Base-by-base conservation (phyloP, 176 grass and related monocot genomes). In the Panicum miliaceum region DNA sequence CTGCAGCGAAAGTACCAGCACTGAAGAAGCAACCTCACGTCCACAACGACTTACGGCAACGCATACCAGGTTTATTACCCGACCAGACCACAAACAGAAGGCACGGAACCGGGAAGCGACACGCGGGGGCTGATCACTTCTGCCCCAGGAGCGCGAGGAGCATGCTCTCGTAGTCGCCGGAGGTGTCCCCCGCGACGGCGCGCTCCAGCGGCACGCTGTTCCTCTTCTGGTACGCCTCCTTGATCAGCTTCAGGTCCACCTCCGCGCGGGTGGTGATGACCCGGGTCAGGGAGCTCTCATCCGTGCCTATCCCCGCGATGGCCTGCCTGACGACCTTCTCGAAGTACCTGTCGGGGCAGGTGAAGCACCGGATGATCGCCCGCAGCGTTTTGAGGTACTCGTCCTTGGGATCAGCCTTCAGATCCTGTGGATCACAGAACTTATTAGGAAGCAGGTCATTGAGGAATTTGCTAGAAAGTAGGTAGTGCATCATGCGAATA, bases 341-440 rank as follows among this genome's bases (percentile, higher is more conserved):
- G 6, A 95, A 78, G 73, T 95, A 95, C 75, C 88, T 93, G 8
- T 95, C 87, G 0, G 96, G 93, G 43, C 87, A 92, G 36, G 43
- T 77, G 80, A 98, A 88, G 86, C 89, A 95, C 32, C 96, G 85
- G 58, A 95, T 73, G 16, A 95, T 81, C 3, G 91, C 85, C 37
- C 96, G 80, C 8, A 95, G 77, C 2, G 80, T 94, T 2, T 88
- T 84, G 8, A 98, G 89, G 77, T 90, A 98, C 67, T 98, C 96
- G 41, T 98, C 93, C 26, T 98, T 85, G 42, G 96, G 93, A 40
- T 95, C 91, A 68, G 89, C 81, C 92, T 98, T 98, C 48, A 98
- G 84, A 81, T 98, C 93, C 96, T 98, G 83, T 46, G 45, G 73
- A 79, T 9, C 15, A 4, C 12, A 11, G 12, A 50, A 4, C 0